phyloP scores from a whole-genome alignment of 805 yeast genomes.

The Metschnikowia reukaufii region DNA sequence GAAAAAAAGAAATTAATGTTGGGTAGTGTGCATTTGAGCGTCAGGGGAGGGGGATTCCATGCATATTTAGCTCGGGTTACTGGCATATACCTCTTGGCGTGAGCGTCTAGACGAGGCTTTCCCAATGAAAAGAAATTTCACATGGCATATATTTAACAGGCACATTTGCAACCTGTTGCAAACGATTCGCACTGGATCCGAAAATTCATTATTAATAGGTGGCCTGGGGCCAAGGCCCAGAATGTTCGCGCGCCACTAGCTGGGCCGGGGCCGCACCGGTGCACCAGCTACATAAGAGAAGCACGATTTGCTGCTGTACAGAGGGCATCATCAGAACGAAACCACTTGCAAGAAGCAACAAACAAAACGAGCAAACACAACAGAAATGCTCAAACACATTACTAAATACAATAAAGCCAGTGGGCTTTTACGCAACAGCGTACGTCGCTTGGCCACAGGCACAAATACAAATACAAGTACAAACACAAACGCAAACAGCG shows the following conservation, averaged over 20 bases:
- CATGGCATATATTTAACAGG: neutral
- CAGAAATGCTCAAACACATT: slow-evolving; percentile 10
- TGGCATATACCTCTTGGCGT: too few species aligned
- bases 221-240: neutral
- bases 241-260: neutral
- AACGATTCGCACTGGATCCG: too few species aligned
- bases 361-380: too few species aligned
- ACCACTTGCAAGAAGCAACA: neutral
- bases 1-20: neutral
- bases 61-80: neutral
- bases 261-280: slow-evolving; percentile 2
- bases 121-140: too few species aligned
- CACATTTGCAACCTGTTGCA: too few species aligned
- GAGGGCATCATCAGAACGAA: slow-evolving; percentile 3
- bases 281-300: slow-evolving; percentile 10
- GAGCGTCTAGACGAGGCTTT: too few species aligned
- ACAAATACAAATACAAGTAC: too few species aligned
- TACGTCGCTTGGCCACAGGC: slow-evolving; percentile 10
- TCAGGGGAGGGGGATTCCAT: too few species aligned
- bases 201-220: slow-evolving; percentile 1
- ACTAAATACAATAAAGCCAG: neutral
- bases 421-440: neutral
- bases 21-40: neutral
- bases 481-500: slow-evolving; percentile 7
- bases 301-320: neutral